These are phyloP conservation scores for Hydnomerulius pinastri DNA, from an alignment of 768 basidiomycete genomes.

Conservation along the genomic window DNA sequence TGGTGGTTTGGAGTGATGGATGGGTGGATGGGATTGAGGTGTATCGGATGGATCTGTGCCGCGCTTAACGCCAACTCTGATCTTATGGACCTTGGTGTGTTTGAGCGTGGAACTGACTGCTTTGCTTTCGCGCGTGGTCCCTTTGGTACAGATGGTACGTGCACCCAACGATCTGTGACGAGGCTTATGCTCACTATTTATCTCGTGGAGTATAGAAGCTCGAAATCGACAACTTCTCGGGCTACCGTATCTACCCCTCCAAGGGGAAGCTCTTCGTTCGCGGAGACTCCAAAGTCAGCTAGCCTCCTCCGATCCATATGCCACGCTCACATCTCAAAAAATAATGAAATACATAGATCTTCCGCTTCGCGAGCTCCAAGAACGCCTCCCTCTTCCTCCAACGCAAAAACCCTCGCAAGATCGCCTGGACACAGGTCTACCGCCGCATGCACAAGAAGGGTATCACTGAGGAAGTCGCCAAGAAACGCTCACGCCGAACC, in stretches of 20 bases:
- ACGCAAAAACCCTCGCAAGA: slow-evolving; percentile 99
- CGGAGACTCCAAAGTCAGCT: slow-evolving; percentile 88
- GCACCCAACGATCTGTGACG: not conserved
- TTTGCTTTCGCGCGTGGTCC: not conserved
- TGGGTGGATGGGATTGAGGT: slow-evolving; percentile 44
- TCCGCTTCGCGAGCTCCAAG: slow-evolving; percentile 94
- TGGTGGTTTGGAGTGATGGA: slow-evolving; percentile 18
- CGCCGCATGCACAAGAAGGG: slow-evolving; percentile 99
- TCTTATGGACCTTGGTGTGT: slow-evolving; percentile 11
- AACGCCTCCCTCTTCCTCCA: slow-evolving; percentile 96
- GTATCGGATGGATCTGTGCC: slow-evolving; percentile 39
- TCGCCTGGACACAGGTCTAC: slow-evolving; percentile 94
- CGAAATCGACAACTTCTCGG: slow-evolving; percentile 98
- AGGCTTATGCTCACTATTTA: not conserved
- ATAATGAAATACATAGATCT: slow-evolving; percentile 55
- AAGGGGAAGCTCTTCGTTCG: slow-evolving; percentile 96
- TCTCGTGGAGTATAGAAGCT: slow-evolving; percentile 69
- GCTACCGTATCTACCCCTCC: slow-evolving; percentile 96
- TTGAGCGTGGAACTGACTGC: slow-evolving; percentile 20
- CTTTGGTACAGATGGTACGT: slow-evolving; percentile 27
- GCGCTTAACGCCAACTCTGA: slow-evolving; percentile 8
- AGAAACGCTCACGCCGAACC: slow-evolving; percentile 96
- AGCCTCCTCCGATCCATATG: not conserved
- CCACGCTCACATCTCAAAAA: too few species aligned
- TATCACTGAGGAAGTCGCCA: slow-evolving; percentile 97